A percentile compares a stretch with the other conserved stretches of the same genome.
phyloP scores from a whole-genome alignment of 345 rosid species.

The Nephelium lappaceum region DNA sequence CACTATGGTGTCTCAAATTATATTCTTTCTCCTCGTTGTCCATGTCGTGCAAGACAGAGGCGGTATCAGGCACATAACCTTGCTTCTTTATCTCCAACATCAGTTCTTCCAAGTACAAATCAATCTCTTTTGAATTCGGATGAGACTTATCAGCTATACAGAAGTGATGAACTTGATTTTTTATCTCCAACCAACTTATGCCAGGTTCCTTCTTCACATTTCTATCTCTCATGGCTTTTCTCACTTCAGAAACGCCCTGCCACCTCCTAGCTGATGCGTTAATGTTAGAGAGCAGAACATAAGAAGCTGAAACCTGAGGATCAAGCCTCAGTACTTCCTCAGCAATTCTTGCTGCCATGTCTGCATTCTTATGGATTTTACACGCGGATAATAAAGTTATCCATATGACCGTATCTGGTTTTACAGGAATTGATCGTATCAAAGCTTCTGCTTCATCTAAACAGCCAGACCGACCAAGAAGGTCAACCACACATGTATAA shows the following conservation, averaged over 20 bases:
- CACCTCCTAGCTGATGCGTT: constrained; percentile 70
- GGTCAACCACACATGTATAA: constrained; percentile 72
- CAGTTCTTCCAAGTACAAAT: constrained; percentile 57
- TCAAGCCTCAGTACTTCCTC: constrained; percentile 59
- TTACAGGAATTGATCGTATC: constrained; percentile 67
- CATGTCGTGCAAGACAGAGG: constrained; percentile 73
- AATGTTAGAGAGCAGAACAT: constrained; percentile 65
- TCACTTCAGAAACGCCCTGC: constrained; percentile 63
- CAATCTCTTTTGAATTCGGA: constrained; percentile 52
- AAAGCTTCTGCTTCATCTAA: constrained; percentile 66
- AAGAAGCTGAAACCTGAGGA: constrained; percentile 69
- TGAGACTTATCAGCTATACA: constrained; percentile 66
- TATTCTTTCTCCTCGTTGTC: constrained; percentile 77
- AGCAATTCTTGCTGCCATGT: constrained; percentile 59
- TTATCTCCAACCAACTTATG: constrained; percentile 79
- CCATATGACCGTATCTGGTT: constrained; percentile 68
- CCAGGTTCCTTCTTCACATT: constrained; percentile 76
- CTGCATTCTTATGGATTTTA: constrained; percentile 56
- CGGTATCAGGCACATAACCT: constrained; percentile 72
- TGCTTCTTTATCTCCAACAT: constrained; percentile 61
- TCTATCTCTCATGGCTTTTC: constrained; percentile 66
- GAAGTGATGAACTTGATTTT: constrained; percentile 62
- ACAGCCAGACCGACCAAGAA: constrained; percentile 67
- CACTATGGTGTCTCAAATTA: constrained; percentile 69
- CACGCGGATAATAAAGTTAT: constrained; percentile 79